Base-by-base conservation (phyloP, 2,329 filamentous ascomycete species). In the Fusarium albidum region DNA sequence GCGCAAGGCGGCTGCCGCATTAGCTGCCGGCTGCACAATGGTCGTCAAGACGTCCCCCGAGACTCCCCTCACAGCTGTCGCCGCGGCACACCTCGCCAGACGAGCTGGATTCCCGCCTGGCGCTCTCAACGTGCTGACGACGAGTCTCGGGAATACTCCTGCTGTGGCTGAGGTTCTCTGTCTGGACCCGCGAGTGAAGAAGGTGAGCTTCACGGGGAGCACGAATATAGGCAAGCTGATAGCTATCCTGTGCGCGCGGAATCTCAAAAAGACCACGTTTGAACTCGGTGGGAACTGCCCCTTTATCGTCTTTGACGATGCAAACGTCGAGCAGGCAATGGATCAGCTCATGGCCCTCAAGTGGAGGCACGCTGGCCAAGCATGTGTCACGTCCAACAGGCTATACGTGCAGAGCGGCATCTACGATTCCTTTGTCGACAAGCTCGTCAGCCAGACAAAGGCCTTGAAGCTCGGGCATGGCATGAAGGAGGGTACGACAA, bases 11-110 rank as follows among this genome's bases (percentile, higher is more conserved):
- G 75, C 71, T 2, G 75, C 84, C 1, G 85, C 84, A 2, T 75
- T 92, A 25, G 89, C 89, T 18, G 88, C 88, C 11, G 89, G 89
- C 15, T 91, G 88, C 70, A 90, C 88, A 2, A 90, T 93, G 84
- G 79, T 93, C 13, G 79, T 84, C 13, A 91, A 91, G 73, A 86
- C 88, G 3, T 87, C 84, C 5, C 88, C 88, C 1, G 88, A 91
- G 69, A 92, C 90, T 3, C 90, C 90, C 0, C 82, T 91, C 65
- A 90, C 88, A 18, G 83, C 86, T 2, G 82, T 91, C 27, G 86
- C 87, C 0, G 74, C 92, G 9, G 88, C 86, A 1, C 82, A 87
- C 63, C 81, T 93, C 15, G 87, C 86, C 0, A 76, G 82, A 35
- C 81, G 86, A 15, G 91, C 91, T 1, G 91, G 91, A 1, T 88